These are phyloP conservation scores for Cordyceps cateniannulata DNA, from an alignment of 2,329 filamentous ascomycete species.

Conservation along the genomic window DNA sequence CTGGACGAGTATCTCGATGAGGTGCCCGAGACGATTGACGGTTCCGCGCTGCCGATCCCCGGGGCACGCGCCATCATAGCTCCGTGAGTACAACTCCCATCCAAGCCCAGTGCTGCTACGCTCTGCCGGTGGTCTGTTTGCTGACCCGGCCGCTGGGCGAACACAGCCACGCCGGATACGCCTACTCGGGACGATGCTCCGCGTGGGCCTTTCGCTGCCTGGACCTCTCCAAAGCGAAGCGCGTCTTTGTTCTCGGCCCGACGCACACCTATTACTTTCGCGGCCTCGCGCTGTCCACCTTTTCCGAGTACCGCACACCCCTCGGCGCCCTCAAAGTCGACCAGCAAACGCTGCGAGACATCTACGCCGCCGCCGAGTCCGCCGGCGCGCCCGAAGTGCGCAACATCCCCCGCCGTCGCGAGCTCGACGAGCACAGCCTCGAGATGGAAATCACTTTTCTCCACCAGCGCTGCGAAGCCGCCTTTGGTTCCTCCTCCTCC, in stretches of 20 bases:
- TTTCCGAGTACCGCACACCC: constrained; percentile 65
- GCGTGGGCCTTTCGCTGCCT: constrained; percentile 91
- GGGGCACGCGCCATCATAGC: constrained; percentile 83
- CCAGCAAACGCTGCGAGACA: constrained; percentile 40
- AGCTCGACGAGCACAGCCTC: constrained; percentile 83
- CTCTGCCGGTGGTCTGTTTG: background rate
- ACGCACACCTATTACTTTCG: constrained; percentile 81
- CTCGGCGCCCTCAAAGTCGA: constrained; percentile 67
- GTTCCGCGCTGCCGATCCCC: constrained; percentile 54
- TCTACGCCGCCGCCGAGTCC: constrained; percentile 30
- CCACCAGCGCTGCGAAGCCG: constrained; percentile 62
- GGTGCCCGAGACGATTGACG: constrained; percentile 62
- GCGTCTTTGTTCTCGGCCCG: constrained; percentile 86
- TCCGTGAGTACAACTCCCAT: constrained; percentile 56
- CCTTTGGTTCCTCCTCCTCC: constrained; percentile 38
- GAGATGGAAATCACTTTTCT: constrained; percentile 97
- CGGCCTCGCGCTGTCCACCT: constrained; percentile 69
- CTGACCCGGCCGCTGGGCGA: background rate
- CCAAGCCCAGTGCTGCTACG: background rate
- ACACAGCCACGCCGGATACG: constrained; percentile 76
- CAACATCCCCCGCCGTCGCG: constrained; percentile 58
- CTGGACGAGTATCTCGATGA: constrained; percentile 68
- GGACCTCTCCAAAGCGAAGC: constrained; percentile 74
- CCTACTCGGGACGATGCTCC: constrained; percentile 84
- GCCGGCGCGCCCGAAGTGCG: constrained; percentile 35